A percentile compares a stretch with the other conserved stretches of the same genome.
Evolutionary conservation across 192 early-diverging fungal genomes (phyloP).

Genomic region (Backusella macrospora): DNA sequence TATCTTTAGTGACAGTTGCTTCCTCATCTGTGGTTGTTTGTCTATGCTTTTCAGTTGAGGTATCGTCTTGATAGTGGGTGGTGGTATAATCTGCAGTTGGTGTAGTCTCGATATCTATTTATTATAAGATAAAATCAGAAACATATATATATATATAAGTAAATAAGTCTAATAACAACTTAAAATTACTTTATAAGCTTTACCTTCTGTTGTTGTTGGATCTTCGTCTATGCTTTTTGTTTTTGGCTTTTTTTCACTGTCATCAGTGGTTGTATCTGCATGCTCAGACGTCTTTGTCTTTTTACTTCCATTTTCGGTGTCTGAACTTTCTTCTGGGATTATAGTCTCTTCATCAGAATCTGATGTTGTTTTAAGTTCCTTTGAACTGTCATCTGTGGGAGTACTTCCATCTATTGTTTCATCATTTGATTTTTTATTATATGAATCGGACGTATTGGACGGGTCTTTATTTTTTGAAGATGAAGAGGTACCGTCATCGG

Average conservation of each 20-base stretch:
- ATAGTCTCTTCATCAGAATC: background rate
- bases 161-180: too few species aligned
- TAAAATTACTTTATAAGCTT: background rate
- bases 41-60: background rate
- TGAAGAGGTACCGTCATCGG: background rate
- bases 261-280: background rate
- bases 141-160: too few species aligned
- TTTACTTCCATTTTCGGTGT: background rate
- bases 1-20: background rate
- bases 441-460: background rate
- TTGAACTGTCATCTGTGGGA: background rate
- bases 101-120: background rate
- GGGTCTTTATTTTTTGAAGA: background rate
- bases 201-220: background rate
- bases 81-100: background rate
- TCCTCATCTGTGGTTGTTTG: background rate
- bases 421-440: background rate
- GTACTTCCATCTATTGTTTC: background rate
- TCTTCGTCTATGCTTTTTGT: background rate
- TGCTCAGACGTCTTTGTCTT: background rate
- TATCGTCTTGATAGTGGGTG: background rate
- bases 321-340: background rate
- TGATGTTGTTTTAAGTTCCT: background rate
- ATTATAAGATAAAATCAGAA: too few species aligned
- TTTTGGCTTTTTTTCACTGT: background rate